Evolutionary conservation across 352 stramenopile genomes (phyloP).

Genomic region (Pythium vanterpoolii): DNA sequence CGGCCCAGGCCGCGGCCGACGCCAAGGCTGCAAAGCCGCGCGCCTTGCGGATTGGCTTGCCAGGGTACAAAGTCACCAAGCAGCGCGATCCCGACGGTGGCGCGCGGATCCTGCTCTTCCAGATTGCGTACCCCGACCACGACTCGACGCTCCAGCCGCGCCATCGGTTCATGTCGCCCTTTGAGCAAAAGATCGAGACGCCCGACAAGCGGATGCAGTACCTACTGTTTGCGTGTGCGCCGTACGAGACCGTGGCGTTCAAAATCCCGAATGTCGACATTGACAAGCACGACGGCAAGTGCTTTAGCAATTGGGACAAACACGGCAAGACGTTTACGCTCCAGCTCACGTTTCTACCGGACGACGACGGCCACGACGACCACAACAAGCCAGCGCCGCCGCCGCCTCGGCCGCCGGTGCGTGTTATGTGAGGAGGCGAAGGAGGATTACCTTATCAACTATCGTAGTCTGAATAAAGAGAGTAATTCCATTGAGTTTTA

Average conservation of each 20-base stretch:
- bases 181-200: conserved; percentile 97
- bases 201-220: conserved; percentile 96
- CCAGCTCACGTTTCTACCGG: conserved; percentile 60
- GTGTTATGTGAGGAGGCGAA: conserved; percentile 12
- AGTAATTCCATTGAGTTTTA: too few species aligned
- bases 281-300: conserved; percentile 93
- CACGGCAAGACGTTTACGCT: conserved; percentile 96
- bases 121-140: conserved; percentile 97
- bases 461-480: too few species aligned
- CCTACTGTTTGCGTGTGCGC: conserved; percentile 97
- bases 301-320: conserved; percentile 98
- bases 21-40: conserved; percentile 50
- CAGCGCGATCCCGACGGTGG: conserved; percentile 82
- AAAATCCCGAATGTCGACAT: conserved; percentile 98
- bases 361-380: conserved; percentile 22
- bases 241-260: conserved; percentile 99
- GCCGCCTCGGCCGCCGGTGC: conserved; percentile 36
- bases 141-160: conserved; percentile 92
- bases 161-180: conserved; percentile 99
- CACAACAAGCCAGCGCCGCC: conserved; percentile 46
- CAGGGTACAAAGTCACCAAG: conserved; percentile 98
- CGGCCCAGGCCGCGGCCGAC: conserved; percentile 35
- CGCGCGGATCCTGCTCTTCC: conserved; percentile 89
- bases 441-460: not conserved
- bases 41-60: conserved; percentile 94